A percentile compares a stretch with the other conserved stretches of the same genome.
phyloP scores from a whole-genome alignment of 148 eudicot species.

The Gaultheria prostrata region DNA sequence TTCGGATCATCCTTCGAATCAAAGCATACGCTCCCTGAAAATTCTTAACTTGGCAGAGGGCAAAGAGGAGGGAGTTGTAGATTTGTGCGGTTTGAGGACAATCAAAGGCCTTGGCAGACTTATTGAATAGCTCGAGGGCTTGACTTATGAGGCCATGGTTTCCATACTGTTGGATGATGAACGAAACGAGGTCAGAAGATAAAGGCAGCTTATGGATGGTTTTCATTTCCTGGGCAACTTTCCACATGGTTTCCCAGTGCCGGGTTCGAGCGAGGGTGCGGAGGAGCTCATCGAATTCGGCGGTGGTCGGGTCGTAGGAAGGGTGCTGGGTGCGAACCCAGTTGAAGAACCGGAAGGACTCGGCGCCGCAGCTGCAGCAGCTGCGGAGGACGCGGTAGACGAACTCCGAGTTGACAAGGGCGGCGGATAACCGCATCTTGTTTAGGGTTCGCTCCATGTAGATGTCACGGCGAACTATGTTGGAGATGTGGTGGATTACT shows the following conservation, averaged over 20 bases:
- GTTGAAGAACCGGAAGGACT: slow-evolving; percentile 81
- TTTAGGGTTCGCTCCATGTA: slow-evolving; percentile 87
- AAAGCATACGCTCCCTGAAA: slow-evolving; percentile 89
- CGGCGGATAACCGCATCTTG: slow-evolving; percentile 48
- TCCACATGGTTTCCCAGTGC: slow-evolving; percentile 98
- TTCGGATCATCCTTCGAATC: slow-evolving; percentile 82
- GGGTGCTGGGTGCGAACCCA: slow-evolving; percentile 75
- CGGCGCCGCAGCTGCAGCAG: slow-evolving; percentile 53
- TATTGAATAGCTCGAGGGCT: slow-evolving; percentile 79
- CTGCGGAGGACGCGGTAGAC: slow-evolving; percentile 80
- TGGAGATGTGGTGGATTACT: slow-evolving; percentile 82
- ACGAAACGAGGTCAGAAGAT: slow-evolving; percentile 34
- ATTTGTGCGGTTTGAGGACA: slow-evolving; percentile 60
- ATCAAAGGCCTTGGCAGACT: slow-evolving; percentile 32
- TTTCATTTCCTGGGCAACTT: slow-evolving; percentile 58
- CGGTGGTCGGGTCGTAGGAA: slow-evolving; percentile 64
- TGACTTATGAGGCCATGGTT: slow-evolving; percentile 60
- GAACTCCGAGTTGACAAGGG: slow-evolving; percentile 54
- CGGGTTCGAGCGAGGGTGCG: slow-evolving; percentile 60
- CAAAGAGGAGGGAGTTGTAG: slow-evolving; percentile 71
- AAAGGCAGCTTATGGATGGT: slow-evolving; percentile 30
- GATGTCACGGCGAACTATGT: slow-evolving; percentile 80
- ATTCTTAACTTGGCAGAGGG: slow-evolving; percentile 74
- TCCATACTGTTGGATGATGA: slow-evolving; percentile 79
- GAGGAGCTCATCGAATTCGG: slow-evolving; percentile 77